phyloP scores from a whole-genome alignment of 108 stramenopile species.

The Discostella stelligeroides region DNA sequence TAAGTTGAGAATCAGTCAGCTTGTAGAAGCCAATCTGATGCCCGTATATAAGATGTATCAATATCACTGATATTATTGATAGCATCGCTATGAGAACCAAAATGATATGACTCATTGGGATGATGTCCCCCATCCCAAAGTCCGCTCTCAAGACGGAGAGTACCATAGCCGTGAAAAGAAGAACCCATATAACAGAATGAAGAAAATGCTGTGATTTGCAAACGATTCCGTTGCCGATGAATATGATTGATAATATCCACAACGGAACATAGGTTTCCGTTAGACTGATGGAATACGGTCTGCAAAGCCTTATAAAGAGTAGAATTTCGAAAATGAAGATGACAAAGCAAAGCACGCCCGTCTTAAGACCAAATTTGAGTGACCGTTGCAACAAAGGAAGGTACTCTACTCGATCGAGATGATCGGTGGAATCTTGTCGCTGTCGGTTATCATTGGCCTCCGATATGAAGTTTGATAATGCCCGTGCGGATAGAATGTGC shows the following conservation, averaged over 20 bases:
- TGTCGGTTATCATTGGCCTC: conserved; percentile 83
- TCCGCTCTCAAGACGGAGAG: conserved; percentile 69
- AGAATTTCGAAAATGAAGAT: conserved; percentile 83
- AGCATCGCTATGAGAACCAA: conserved; percentile 65
- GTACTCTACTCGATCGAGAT: conserved; percentile 84
- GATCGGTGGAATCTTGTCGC: conserved; percentile 81
- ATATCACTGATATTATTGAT: conserved; percentile 58
- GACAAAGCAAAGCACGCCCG: conserved; percentile 78
- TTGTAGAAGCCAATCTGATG: conserved; percentile 87
- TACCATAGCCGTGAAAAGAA: conserved; percentile 66
- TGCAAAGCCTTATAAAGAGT: conserved; percentile 58
- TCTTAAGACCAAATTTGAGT: conserved; percentile 86
- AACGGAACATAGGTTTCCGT: conserved; percentile 59
- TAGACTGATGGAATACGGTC: conserved; percentile 50
- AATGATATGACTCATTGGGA: conserved; percentile 63
- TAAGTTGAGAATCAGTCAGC: conserved; percentile 81
- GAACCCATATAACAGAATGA: conserved; percentile 67
- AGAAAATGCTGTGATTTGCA: conserved; percentile 85
- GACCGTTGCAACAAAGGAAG: conserved; percentile 81
- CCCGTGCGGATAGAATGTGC: conserved; percentile 71
- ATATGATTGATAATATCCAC: conserved; percentile 74
- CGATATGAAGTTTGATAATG: conserved; percentile 75
- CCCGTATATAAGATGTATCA: conserved; percentile 83
- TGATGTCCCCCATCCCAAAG: conserved; percentile 44
- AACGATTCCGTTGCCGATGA: conserved; percentile 76